Percentiles rank a stretch among this genome's conserved stretches.
Evolutionary conservation across 1,139 yeast species (phyloP).

Genomic region (Kurtzmaniella natalensis): DNA sequence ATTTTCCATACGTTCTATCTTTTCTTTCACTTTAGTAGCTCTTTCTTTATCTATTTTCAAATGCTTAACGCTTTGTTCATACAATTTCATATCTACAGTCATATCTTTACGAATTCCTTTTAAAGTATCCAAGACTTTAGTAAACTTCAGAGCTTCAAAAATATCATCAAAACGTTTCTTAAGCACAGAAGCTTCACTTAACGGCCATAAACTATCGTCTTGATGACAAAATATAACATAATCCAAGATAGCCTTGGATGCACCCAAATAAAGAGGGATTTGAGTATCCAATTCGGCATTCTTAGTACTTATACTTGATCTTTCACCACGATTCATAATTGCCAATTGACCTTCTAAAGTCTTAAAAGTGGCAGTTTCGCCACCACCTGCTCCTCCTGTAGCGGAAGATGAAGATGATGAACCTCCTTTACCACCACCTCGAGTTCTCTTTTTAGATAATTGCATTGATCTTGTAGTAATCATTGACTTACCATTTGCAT

Average conservation of each 20-base stretch:
- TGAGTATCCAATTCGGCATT: slow-evolving; percentile 81
- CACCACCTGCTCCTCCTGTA: too few species aligned
- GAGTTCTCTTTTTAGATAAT: slow-evolving; percentile 53
- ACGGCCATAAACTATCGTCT: slow-evolving; percentile 96
- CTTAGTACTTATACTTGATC: slow-evolving; percentile 74
- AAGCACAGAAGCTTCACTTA: slow-evolving; percentile 82
- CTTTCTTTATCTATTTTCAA: slow-evolving; percentile 68
- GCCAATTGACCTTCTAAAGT: slow-evolving; percentile 87
- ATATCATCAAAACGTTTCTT: slow-evolving; percentile 95
- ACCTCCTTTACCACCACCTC: slow-evolving; percentile 16
- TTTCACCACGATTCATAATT: slow-evolving; percentile 59
- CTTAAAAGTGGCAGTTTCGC: too few species aligned
- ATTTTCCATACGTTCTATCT: slow-evolving; percentile 39
- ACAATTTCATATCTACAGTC: slow-evolving; percentile 65
- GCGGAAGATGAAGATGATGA: slow-evolving; percentile 19
- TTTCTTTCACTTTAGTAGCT: slow-evolving; percentile 54
- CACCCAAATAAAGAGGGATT: slow-evolving; percentile 82
- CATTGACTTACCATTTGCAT: slow-evolving; percentile 73
- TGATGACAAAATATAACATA: slow-evolving; percentile 97
- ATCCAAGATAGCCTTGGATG: slow-evolving; percentile 80
- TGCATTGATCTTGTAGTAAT: slow-evolving; percentile 84
- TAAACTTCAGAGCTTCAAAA: slow-evolving; percentile 90
- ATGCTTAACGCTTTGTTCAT: slow-evolving; percentile 76
- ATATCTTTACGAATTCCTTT: slow-evolving; percentile 75
- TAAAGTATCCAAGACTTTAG: slow-evolving; percentile 81